Percentiles rank a stretch among this genome's conserved stretches.
These are phyloP conservation scores for Tolypocladium album DNA, from an alignment of 2,329 filamentous ascomycete genomes.

Conservation along the genomic window DNA sequence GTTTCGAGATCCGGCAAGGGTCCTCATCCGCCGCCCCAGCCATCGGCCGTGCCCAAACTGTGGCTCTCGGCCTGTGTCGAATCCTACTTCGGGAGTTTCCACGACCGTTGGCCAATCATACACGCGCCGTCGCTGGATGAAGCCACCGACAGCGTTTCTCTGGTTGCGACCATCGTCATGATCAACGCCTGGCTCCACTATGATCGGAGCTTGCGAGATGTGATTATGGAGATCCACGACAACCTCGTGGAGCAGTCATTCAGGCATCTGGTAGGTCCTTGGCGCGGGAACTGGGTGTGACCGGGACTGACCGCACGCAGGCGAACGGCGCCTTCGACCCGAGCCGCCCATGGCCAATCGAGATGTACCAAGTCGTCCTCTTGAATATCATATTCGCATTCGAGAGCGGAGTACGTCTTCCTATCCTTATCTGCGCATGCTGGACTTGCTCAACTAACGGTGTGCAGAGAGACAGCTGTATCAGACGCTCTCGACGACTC, in stretches of 20 bases:
- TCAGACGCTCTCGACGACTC: slow-evolving; percentile 21
- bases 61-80: slow-evolving; percentile 12
- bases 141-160: slow-evolving; percentile 14
- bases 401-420: slow-evolving; percentile 19
- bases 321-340: slow-evolving; percentile 6
- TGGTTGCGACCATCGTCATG: slow-evolving; percentile 22
- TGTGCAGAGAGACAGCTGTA: slow-evolving; percentile 16
- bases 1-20: neutral
- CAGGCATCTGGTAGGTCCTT: slow-evolving; percentile 14
- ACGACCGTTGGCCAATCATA: slow-evolving; percentile 29
- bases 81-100: slow-evolving; percentile 27
- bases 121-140: slow-evolving; percentile 23
- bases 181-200: slow-evolving; percentile 26
- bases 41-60: slow-evolving; percentile 5
- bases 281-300: neutral
- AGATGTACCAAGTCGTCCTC: slow-evolving; percentile 22
- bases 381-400: slow-evolving; percentile 29
- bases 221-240: slow-evolving; percentile 19
- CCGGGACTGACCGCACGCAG: neutral
- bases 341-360: slow-evolving; percentile 15
- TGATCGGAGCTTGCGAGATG: slow-evolving; percentile 12
- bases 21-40: neutral
- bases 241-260: slow-evolving; percentile 18
- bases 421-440: neutral
- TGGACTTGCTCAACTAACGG: neutral